phyloP scores from a whole-genome alignment of 306 rosid genomes.

The Lathyrus sativus region DNA sequence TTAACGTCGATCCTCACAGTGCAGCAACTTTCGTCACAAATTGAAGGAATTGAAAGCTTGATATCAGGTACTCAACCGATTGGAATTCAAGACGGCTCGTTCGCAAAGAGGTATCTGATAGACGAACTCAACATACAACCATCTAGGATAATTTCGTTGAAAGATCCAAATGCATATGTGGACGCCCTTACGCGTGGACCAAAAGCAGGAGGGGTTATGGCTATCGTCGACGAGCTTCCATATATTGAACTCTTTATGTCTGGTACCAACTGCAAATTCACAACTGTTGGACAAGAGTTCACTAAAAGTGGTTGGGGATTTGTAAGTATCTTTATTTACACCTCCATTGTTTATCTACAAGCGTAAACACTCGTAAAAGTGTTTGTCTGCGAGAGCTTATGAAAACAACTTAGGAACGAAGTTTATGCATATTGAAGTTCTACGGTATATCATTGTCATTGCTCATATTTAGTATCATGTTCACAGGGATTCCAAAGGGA shows the following conservation, averaged over 20 bases:
- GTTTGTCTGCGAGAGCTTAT: not conserved
- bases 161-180: constrained; percentile 50
- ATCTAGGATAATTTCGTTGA: constrained; percentile 68
- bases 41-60: constrained; percentile 86
- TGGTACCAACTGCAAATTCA: constrained; percentile 63
- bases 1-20: constrained; percentile 96
- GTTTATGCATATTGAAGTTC: not conserved
- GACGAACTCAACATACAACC: constrained; percentile 80
- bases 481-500: constrained; percentile 92
- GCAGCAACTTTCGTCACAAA: constrained; percentile 77
- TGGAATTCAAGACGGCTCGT: constrained; percentile 92
- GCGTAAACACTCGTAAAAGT: not conserved
- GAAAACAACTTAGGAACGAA: not conserved
- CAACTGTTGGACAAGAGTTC: constrained; percentile 90
- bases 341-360: constrained; percentile 9
- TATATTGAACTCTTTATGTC: constrained; percentile 75
- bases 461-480: constrained; percentile 28
- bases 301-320: constrained; percentile 97
- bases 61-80: constrained; percentile 68
- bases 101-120: constrained; percentile 62
- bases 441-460: constrained; percentile 18
- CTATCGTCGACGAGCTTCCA: constrained; percentile 96
- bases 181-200: constrained; percentile 75
- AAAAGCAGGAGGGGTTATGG: constrained; percentile 71
- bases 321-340: constrained; percentile 58